Evolutionary conservation across 495 filamentous ascomycete genomes (phyloP), one percentile per base, ranked within the genome.

Genomic region (Chaetomium cochliodes): DNA sequence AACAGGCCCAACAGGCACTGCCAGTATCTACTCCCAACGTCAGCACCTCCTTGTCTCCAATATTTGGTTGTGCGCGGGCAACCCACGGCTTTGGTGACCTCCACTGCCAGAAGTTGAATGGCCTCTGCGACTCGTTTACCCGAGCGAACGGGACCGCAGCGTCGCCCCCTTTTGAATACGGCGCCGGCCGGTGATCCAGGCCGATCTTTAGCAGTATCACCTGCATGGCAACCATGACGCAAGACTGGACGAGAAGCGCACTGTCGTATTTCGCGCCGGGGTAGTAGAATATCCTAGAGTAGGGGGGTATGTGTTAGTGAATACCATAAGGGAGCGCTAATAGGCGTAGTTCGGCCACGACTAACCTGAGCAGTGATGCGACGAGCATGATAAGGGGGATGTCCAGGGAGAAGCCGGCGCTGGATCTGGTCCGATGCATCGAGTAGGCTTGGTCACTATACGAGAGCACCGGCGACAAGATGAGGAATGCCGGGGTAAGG

Each of bases 351-450:
- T 13, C 20, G 13, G 42, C 18, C 44, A 5, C 5, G 3, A 73
- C 85, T 69, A 78, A 96, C 89, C 96, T 94, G 30, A 97, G 78
- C 60, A 97, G 87, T 12, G 92, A 97, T 16, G 94, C 90, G 50
- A 96, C 86, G 30, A 98, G 90, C 94, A 98, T 98, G 67, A 98
- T 98, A 65, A 98, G 76, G 6, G 94, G 96, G 52, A 97, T 98
- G 73, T 98, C 90, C 44, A 87, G 75, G 15, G 81, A 85, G 80
- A 98, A 98, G 42, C 94, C 94, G 22, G 89, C 90, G 51, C 92
- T 96, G 37, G 87, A 91, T 72, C 88, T 88, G 37, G 76, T 84
- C 67, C 86, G 84, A 73, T 96, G 86, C 77, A 98, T 98, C 72
- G 88, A 90, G 65, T 90, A 83, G 67, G 94, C 97, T 78, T 98